A percentile compares a stretch with the other conserved stretches of the same genome.
Conservation (phyloP, 2,329 filamentous ascomycete species). For the Pseudohalonectria lignicola region DNA sequence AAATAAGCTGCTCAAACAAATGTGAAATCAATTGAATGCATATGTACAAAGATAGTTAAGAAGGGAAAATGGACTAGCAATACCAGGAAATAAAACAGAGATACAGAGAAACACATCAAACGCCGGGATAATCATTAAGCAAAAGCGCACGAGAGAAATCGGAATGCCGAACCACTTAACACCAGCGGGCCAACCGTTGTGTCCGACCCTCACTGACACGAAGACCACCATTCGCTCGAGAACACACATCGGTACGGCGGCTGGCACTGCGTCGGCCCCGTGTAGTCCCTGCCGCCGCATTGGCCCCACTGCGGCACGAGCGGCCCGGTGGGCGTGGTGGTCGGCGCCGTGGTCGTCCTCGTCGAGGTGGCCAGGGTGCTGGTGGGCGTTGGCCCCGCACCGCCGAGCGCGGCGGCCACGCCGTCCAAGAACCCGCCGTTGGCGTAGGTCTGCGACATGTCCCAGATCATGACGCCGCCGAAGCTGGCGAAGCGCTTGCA, state of each 20-base stretch:
- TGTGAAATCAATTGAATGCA: too few relatives aligned
- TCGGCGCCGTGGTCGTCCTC: slow-evolving; percentile 2
- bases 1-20: too few relatives aligned
- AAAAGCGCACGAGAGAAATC: too few relatives aligned
- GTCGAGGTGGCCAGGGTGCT: slow-evolving; percentile 5
- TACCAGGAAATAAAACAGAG: too few relatives aligned
- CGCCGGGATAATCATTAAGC: too few relatives aligned
- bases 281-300: slow-evolving; percentile 22
- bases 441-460: slow-evolving; percentile 48
- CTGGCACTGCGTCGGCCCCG: slow-evolving; percentile 19
- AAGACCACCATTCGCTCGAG: slow-evolving; percentile 19
- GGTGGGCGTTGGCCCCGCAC: slow-evolving; percentile 1
- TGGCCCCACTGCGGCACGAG: slow-evolving; percentile 22
- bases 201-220: slow-evolving; percentile 18
- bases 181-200: too few relatives aligned
- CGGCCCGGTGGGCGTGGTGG: slow-evolving; percentile 4
- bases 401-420: slow-evolving; percentile 24
- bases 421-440: slow-evolving; percentile 44
- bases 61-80: too few relatives aligned
- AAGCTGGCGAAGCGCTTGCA: slow-evolving; percentile 46
- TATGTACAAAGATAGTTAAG: too few relatives aligned
- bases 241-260: slow-evolving; percentile 18
- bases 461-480: slow-evolving; percentile 61
- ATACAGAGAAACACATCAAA: too few relatives aligned
- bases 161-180: too few relatives aligned